Base-by-base conservation (phyloP, 2,329 filamentous ascomycete genomes). In the Ophiostoma australiae region DNA sequence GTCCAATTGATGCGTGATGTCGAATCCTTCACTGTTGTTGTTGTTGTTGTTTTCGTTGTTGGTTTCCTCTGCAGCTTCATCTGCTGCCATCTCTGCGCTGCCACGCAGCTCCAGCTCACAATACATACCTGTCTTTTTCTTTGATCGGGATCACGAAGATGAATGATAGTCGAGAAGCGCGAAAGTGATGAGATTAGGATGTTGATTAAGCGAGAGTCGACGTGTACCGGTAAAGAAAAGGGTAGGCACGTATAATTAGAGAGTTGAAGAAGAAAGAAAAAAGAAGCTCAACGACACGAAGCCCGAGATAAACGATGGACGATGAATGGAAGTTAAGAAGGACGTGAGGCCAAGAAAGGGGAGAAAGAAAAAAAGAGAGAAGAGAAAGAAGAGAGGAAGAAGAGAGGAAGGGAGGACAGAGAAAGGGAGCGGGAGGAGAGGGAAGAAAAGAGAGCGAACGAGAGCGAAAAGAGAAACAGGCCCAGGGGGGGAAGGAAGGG, bases 241-340 rank as follows among this genome's bases (percentile, higher is more conserved):
- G 69, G 69, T 66, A 72, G 48, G 31, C 67, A 70, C 69, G 70
- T 67, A 61, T 55, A 58, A 69, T 61, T 71, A 69, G 61, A 39
- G 67, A 69, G 68, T 70, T 63, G 35, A 66, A 39, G 65, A 65
- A 70, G 65, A 69, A 69, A 68, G 48, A 55, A 66, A 69, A 67
- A 70, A 70, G 52, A n/a, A 52, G 69, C 35, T 69, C 58, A 70
- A 63, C 39, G 72, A 73, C 68, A 58, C 35, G 23, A 61, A 39
- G 44, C 70, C 72, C 72, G 73, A 70, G 66, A 63, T 71, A 72
- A 72, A 73, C 69, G 72, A 74, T 74, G 73, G 72, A 73, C 73
- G 66, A 74, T 70, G 70, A 73, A 73, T 67, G 41, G 61, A 71
- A 70, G 27, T 66, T 67, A 70, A 67, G n/a, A 48, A 55, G 17